Evolutionary conservation across 2,329 filamentous ascomycete species (phyloP).

Genomic region (Curvularia verruculosa): DNA sequence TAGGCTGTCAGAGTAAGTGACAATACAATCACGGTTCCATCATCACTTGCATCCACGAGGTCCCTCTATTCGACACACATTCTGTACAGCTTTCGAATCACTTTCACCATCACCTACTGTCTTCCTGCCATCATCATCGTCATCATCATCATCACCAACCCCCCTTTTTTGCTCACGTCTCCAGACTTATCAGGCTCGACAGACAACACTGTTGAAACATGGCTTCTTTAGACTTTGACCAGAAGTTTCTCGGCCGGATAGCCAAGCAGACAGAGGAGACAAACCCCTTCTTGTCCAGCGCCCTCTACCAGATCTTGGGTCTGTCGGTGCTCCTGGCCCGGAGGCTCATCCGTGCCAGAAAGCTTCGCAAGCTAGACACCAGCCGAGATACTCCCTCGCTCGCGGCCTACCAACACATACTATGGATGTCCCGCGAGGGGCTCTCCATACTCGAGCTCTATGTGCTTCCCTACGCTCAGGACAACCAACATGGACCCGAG

Average conservation of each 20-base stretch:
- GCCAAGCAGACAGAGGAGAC: constrained; percentile 78
- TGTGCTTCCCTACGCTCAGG: constrained; percentile 74
- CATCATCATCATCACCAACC: no score
- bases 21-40: constrained; percentile 4
- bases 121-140: background rate
- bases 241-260: constrained; percentile 92
- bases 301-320: constrained; percentile 89
- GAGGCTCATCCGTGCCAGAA: constrained; percentile 81
- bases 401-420: constrained; percentile 85
- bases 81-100: background rate
- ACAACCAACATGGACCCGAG: constrained; percentile 75
- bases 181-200: constrained; percentile 11
- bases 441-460: constrained; percentile 84
- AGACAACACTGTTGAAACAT: constrained; percentile 57
- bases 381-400: constrained; percentile 79
- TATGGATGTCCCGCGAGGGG: constrained; percentile 94
- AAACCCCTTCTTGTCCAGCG: constrained; percentile 78
- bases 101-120: background rate
- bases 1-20: constrained; percentile 41
- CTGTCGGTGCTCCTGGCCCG: constrained; percentile 86
- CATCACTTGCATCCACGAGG: background rate
- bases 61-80: background rate
- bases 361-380: constrained; percentile 79
- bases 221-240: constrained; percentile 96
- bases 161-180: constrained; percentile 3